phyloP scores from a whole-genome alignment of 805 yeast genomes.

The Suhomyces vadensis region DNA sequence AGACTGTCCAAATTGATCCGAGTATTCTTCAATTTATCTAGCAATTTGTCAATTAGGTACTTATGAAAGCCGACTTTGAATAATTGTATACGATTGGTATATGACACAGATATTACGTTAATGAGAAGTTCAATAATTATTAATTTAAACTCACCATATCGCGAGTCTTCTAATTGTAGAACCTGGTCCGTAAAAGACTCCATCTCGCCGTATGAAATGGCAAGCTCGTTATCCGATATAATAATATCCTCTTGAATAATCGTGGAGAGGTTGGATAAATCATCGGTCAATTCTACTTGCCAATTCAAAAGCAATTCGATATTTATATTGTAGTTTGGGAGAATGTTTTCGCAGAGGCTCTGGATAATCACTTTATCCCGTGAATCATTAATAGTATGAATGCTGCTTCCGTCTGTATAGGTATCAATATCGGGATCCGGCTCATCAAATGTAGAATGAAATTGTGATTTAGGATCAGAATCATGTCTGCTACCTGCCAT shows the following conservation, averaged over 20 bases:
- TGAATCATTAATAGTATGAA: neutral
- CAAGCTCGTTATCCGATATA: slow-evolving; percentile 7
- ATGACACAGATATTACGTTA: slow-evolving; percentile 23
- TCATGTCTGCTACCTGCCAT: too few relatives aligned
- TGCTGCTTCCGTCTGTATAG: neutral
- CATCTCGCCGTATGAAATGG: slow-evolving; percentile 6
- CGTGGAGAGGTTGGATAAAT: slow-evolving; percentile 20
- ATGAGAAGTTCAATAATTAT: slow-evolving; percentile 28
- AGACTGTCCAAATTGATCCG: neutral
- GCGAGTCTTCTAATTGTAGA: slow-evolving; percentile 22
- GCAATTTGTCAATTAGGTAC: slow-evolving; percentile 21
- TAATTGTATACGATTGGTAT: slow-evolving; percentile 26
- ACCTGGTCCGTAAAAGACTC: slow-evolving; percentile 15
- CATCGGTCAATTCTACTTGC: slow-evolving; percentile 35
- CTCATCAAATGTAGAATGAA: neutral
- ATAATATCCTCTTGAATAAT: slow-evolving; percentile 28
- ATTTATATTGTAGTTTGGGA: slow-evolving; percentile 28
- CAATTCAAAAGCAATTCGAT: slow-evolving; percentile 32
- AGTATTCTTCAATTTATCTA: slow-evolving; percentile 9
- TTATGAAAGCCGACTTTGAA: slow-evolving; percentile 20
- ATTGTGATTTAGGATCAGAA: neutral
- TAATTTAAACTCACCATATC: slow-evolving; percentile 31
- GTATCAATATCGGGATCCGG: neutral
- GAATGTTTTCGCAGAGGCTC: slow-evolving; percentile 21
- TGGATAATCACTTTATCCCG: slow-evolving; percentile 17